Evolutionary conservation across 2,329 filamentous ascomycete species (phyloP), one percentile per base, ranked within the genome.

Genomic region (Ophiosphaerella narmari): DNA sequence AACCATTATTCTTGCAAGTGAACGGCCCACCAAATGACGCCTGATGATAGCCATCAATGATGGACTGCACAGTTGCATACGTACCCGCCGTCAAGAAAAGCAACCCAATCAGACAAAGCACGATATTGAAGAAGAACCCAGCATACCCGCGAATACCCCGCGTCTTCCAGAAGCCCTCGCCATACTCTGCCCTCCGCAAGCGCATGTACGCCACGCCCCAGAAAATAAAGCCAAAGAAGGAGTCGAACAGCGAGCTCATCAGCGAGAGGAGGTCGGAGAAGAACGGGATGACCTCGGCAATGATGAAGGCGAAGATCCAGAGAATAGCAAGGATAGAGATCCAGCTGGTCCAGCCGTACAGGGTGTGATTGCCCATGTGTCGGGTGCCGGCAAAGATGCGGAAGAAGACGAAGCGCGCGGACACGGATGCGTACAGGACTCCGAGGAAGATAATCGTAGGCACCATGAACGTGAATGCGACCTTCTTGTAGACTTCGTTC

Each of bases 151-250:
- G 74, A 31, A 86, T 63, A 40, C 82, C 84, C 31, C 82, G 77
- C 1, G 75, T 76, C 55, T 78, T 80, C 43, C 82, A 79, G 29
- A 82, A 79, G 1, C 77, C 74, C 2, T 80, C 67, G 6, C 81
- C 79, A 32, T 84, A 80, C 55, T 90, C 87, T 1, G 82, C 87
- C 16, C 76, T 77, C 40, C 88, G 81, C 88, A 93, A 90, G 48
- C 88, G 83, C 66, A 91, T 82, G 67, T 90, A 93, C 0, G 89
- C 89, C 1, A 90, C 82, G 11, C 88, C 89, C 89, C 89, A 97
- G 79, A 96, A 97, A 67, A 96, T 96, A 79, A 96, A 97, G 21
- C 92, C 92, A 65, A 93, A 93, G 80, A 91, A 93, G 46, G 89
- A 93, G 75, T 96, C 91, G 68, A 96, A 96, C 1, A 96, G 82